Evolutionary conservation across 2,329 filamentous ascomycete species (phyloP), one percentile per base, ranked within the genome.

Genomic region (Grosmannia penicillata): DNA sequence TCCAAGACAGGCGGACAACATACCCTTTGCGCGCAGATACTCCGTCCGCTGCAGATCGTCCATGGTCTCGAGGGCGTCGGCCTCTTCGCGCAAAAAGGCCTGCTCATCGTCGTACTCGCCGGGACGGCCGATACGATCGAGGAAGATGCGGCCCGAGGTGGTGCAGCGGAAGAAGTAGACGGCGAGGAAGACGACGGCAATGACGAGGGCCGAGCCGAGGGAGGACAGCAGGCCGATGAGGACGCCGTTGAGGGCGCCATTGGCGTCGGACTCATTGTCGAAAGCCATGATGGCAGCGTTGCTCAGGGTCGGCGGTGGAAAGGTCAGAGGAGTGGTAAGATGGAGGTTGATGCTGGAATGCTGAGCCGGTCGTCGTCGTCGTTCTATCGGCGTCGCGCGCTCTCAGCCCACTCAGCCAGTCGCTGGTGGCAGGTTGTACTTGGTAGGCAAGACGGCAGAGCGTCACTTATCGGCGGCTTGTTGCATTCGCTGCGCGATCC

Each of bases 31-130:
- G 62, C 91, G 75, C 46, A 94, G 58, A 58, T 98, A 98, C 55
- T 98, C 91, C 28, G 79, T 78, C 56, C 84, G 69, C 53, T 87
- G 75, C 60, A 95, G 68, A 50, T 96, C 91, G 55, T 95, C 87
- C 91, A 98, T 98, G 41, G 74, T 72, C 65, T 93, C 89, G 56
- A 98, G 63, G 42, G 91, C 91, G 59, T 95, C 86, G 26, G 84
- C 86, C 72, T 98, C 91, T 58, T 96, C 91, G 53, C 83, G 78
- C 47, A 78, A 71, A 63, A 94, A 95, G 10, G 85, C 83, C 62
- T 96, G 89, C 58, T 96, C 91, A 61, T 98, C 91, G 56, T 98
- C 91, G 58, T 86, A 98, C 61, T 96, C 91, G 51, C 91, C 91
- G 1, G 91, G 91, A 43, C 89, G 72, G 33, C 86, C 86, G 57